These are phyloP conservation scores for Saccharomyces hybrid DNA, from an alignment of 1,139 yeast genomes.

Conservation along the genomic window DNA sequence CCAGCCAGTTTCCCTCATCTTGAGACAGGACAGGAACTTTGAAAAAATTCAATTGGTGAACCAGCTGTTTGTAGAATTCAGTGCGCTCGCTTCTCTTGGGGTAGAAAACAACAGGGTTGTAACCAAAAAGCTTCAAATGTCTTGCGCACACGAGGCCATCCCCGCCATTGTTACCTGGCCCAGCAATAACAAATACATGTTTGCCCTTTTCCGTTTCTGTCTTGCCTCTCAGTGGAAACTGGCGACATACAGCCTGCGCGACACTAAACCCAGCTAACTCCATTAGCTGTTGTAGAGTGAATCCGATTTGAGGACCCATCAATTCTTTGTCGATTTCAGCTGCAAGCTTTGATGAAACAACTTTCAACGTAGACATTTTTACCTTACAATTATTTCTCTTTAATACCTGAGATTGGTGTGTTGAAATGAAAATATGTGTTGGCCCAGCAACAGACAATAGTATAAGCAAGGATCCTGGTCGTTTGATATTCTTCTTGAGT, in stretches of 20 bases:
- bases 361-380: constrained; percentile 17
- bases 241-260: constrained; percentile 71
- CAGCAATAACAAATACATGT: constrained; percentile 64
- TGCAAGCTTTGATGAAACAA: constrained; percentile 59
- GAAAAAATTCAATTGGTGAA: constrained; percentile 32
- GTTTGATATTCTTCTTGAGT: neutral
- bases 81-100: constrained; percentile 49
- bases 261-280: constrained; percentile 93
- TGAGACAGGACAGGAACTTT: constrained; percentile 21
- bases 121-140: constrained; percentile 76
- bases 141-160: constrained; percentile 96
- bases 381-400: neutral
- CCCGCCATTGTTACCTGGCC: constrained; percentile 96
- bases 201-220: constrained; percentile 21
- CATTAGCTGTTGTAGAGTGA: constrained; percentile 90
- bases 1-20: constrained; percentile 20
- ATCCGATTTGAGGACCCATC: constrained; percentile 73
- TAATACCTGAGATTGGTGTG: neutral
- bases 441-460: neutral
- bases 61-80: constrained; percentile 35
- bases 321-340: constrained; percentile 75
- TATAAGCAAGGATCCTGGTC: neutral
- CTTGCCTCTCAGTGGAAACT: constrained; percentile 41
- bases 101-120: constrained; percentile 60
- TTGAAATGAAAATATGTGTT: neutral